Conservation (phyloP, 805 yeast species). For the Metschnikowia similis region DNA sequence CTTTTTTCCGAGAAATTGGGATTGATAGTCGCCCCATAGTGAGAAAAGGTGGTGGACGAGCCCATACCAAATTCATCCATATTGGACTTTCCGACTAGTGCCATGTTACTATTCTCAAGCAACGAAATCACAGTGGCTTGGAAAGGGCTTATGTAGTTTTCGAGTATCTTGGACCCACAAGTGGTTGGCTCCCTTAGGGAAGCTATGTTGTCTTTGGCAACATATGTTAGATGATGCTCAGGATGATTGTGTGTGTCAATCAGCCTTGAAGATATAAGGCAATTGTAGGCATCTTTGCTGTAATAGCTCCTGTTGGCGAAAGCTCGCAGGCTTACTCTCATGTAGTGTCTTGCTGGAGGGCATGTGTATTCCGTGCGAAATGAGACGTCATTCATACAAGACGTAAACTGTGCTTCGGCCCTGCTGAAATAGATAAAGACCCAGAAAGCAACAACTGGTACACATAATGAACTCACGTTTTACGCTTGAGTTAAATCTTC, state of each 20-base stretch:
- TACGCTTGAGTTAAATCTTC: too few species aligned
- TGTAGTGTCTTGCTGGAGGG: not conserved
- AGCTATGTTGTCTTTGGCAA: conserved; percentile 75
- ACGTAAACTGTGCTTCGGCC: too few species aligned
- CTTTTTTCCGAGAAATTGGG: conserved; percentile 27
- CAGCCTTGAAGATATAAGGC: conserved; percentile 6
- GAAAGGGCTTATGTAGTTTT: conserved; percentile 66
- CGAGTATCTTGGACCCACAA: conserved; percentile 67
- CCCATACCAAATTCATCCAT: conserved; percentile 99
- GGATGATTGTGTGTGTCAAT: not conserved
- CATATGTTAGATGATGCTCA: conserved; percentile 4
- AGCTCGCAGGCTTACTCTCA: conserved; percentile 1
- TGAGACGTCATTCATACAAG: too few species aligned
- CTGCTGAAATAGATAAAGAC: too few species aligned
- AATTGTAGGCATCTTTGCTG: conserved; percentile 12
- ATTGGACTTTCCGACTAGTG: conserved; percentile 74
- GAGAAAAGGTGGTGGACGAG: conserved; percentile 54
- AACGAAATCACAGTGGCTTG: conserved; percentile 67
- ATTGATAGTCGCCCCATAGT: conserved; percentile 56
- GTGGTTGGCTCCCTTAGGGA: conserved; percentile 65
- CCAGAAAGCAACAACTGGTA: too few species aligned
- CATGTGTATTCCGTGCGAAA: not conserved
- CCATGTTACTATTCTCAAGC: conserved; percentile 50
- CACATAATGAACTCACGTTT: too few species aligned
- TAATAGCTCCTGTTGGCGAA: not conserved